Percentiles rank a stretch among this genome's conserved stretches.
These are phyloP conservation scores for Bisporella sp. DNA, from an alignment of 2,329 filamentous ascomycete species.

Conservation along the genomic window DNA sequence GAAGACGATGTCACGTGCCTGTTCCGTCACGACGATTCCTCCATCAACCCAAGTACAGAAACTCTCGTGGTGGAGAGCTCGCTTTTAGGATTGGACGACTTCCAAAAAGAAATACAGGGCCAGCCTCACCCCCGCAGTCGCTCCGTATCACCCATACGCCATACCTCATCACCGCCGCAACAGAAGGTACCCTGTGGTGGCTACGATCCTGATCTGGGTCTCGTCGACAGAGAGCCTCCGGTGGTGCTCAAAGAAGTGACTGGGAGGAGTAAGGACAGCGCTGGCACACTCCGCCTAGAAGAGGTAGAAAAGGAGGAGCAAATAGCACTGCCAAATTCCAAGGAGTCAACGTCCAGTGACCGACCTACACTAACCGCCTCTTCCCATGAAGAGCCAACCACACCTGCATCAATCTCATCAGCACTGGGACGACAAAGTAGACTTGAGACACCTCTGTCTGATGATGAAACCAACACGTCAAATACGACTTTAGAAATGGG, in stretches of 20 bases:
- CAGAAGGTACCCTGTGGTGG: conserved; percentile 2
- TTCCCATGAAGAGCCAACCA: no score
- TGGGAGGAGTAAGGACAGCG: conserved; percentile 1
- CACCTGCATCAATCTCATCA: no score
- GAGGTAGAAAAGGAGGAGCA: conserved; percentile 1
- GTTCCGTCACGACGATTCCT: no score
- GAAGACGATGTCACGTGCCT: no score
- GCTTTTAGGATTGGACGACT: no score
- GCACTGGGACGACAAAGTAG: no score
- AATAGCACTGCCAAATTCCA: conserved; percentile 3
- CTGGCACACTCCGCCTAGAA: neutral
- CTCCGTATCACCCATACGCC: neutral
- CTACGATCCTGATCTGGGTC: conserved; percentile 1
- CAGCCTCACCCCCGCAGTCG: neutral
- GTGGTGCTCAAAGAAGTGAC: conserved; percentile 1
- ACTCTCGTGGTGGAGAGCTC: no score
- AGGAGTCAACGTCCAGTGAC: conserved; percentile 3
- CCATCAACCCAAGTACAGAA: no score
- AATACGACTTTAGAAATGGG: conserved; percentile 1
- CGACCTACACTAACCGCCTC: conserved; percentile 3
- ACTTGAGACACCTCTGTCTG: no score
- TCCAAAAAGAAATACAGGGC: no score
- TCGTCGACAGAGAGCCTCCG: conserved; percentile 1
- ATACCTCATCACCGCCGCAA: neutral
- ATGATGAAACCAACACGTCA: no score